Conservation (phyloP, 2,329 filamentous ascomycete genomes). For the Dothideomycetes sp. region DNA sequence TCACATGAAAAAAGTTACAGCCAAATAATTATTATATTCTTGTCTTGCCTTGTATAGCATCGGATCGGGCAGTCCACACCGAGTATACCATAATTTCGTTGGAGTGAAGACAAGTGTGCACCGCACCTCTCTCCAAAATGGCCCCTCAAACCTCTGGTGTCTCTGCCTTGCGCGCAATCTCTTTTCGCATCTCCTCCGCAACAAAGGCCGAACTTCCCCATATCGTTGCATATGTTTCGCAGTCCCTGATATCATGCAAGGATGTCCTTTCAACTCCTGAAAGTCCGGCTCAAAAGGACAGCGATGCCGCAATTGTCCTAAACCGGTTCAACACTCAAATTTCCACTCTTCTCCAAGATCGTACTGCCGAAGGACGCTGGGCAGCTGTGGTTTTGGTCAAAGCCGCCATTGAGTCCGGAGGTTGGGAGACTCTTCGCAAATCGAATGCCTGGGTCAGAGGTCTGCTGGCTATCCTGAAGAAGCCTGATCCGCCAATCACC, state of each 20-base stretch:
- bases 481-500: constrained; percentile 62
- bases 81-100: not conserved
- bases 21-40: no score
- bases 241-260: constrained; percentile 42
- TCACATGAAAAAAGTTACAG: not conserved
- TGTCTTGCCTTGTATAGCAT: no score
- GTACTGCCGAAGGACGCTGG: constrained; percentile 63
- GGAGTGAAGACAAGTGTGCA: no score
- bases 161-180: constrained; percentile 50
- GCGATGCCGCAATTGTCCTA: constrained; percentile 57
- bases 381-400: constrained; percentile 70
- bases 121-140: constrained; percentile 1
- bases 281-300: constrained; percentile 46
- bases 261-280: constrained; percentile 52
- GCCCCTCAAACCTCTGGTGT: constrained; percentile 7
- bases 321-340: constrained; percentile 76
- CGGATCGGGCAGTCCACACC: no score
- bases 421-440: constrained; percentile 68
- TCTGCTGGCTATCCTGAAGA: constrained; percentile 67
- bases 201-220: constrained; percentile 63
- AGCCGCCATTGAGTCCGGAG: constrained; percentile 68
- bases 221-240: constrained; percentile 57
- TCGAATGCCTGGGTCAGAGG: constrained; percentile 65
- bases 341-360: constrained; percentile 66
- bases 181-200: constrained; percentile 59